These are phyloP conservation scores for Yamadazyma kitorensis DNA, from an alignment of 805 yeast genomes.

Conservation along the genomic window DNA sequence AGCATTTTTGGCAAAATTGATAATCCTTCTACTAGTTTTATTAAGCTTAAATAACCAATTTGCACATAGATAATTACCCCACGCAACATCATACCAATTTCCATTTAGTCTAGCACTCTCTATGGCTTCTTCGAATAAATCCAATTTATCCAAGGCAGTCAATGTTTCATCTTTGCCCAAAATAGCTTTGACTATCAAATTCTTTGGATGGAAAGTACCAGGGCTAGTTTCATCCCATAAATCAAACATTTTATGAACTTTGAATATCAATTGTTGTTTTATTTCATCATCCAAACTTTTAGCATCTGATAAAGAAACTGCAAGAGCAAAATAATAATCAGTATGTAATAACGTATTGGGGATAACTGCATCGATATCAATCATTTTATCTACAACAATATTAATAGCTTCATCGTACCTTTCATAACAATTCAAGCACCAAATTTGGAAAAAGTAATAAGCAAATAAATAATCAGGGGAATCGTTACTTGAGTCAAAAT, in stretches of 20 bases:
- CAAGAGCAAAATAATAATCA: conserved; percentile 16
- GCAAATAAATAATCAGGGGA: conserved; percentile 12
- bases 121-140: conserved; percentile 45
- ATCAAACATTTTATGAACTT: conserved; percentile 22
- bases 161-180: conserved; percentile 14
- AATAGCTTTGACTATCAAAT: conserved; percentile 31
- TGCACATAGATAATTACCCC: conserved; percentile 42
- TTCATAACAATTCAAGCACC: conserved; percentile 14
- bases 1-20: conserved; percentile 35
- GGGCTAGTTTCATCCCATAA: conserved; percentile 37
- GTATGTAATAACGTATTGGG: conserved; percentile 22
- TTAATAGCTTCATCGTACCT: conserved; percentile 17
- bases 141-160: conserved; percentile 35
- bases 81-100: conserved; percentile 36
- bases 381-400: conserved; percentile 12
- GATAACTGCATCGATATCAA: conserved; percentile 19
- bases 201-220: conserved; percentile 36
- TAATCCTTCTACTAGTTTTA: conserved; percentile 28
- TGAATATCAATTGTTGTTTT: conserved; percentile 20
- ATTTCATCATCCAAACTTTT: conserved; percentile 7
- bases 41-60: conserved; percentile 29
- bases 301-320: conserved; percentile 14
- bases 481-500: not conserved
- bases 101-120: conserved; percentile 30
- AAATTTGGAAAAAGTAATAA: conserved; percentile 8